phyloP scores from a whole-genome alignment of 371 early-diverging fungal species.

The Haplosporangium sp. region DNA sequence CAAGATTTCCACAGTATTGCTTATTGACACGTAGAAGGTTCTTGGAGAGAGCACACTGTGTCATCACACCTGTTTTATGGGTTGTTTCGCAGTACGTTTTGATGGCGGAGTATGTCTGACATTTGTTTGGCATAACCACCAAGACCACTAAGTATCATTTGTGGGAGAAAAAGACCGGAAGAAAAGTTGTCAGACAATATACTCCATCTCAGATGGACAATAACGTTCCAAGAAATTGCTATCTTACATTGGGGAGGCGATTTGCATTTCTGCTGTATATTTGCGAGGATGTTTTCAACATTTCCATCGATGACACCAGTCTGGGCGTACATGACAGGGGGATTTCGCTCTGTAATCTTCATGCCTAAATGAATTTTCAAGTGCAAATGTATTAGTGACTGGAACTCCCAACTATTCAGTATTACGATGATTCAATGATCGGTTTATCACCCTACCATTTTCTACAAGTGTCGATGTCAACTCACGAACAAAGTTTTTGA shows the following conservation, averaged over 20 bases:
- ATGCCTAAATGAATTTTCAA: slow-evolving; percentile 16
- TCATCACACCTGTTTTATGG: slow-evolving; percentile 37
- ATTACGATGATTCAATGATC: background rate
- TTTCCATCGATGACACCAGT: slow-evolving; percentile 10
- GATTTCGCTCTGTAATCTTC: slow-evolving; percentile 10
- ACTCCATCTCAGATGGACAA: background rate
- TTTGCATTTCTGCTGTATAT: slow-evolving; percentile 1
- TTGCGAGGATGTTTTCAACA: slow-evolving; percentile 11
- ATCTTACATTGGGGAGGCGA: slow-evolving; percentile 24
- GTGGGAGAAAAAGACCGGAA: background rate
- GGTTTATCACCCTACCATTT: slow-evolving; percentile 31
- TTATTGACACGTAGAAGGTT: slow-evolving; percentile 21
- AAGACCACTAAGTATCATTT: slow-evolving; percentile 23
- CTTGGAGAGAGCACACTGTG: slow-evolving; percentile 42
- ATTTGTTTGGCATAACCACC: slow-evolving; percentile 36
- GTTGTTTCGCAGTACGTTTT: slow-evolving; percentile 49
- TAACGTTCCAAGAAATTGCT: background rate
- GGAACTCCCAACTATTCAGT: background rate
- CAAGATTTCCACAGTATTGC: slow-evolving; percentile 64
- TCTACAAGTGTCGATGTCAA: slow-evolving; percentile 49
- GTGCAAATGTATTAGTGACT: background rate
- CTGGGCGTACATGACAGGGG: slow-evolving; percentile 23
- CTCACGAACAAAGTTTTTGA: slow-evolving; percentile 54
- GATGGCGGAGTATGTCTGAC: slow-evolving; percentile 38
- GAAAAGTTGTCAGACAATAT: too few relatives aligned